Conservation (phyloP, 2,329 filamentous ascomycete genomes). For the Volutella citrinella region DNA sequence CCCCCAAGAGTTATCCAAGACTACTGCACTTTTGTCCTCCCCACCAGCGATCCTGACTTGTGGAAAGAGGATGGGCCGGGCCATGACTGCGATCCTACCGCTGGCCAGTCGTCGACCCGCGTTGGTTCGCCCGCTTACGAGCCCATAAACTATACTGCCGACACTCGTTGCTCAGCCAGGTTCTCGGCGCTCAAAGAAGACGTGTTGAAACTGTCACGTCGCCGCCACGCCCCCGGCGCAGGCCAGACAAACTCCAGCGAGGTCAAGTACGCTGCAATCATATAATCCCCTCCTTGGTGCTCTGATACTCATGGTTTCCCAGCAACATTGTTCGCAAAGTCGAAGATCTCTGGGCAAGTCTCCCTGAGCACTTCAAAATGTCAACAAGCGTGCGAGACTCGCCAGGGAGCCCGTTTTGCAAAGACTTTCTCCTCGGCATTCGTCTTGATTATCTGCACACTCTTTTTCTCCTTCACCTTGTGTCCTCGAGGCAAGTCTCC, state of each 20-base stretch:
- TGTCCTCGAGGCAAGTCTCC: constrained; percentile 2
- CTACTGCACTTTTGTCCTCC: too few relatives aligned
- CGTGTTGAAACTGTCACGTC: constrained; percentile 8
- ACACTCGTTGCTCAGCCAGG: constrained; percentile 10
- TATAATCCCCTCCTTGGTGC: too few relatives aligned
- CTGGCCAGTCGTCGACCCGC: too few relatives aligned
- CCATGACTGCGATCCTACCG: too few relatives aligned
- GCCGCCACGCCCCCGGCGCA: not conserved
- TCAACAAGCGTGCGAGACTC: constrained; percentile 8
- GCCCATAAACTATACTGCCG: constrained; percentile 11
- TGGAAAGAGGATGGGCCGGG: too few relatives aligned
- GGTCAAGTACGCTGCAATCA: not conserved
- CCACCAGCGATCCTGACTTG: too few relatives aligned
- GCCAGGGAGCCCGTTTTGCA: constrained; percentile 3
- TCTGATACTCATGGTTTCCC: not conserved
- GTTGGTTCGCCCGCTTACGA: too few relatives aligned
- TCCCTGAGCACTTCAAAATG: constrained; percentile 9
- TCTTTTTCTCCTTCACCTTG: constrained; percentile 7
- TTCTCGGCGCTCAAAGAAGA: constrained; percentile 16
- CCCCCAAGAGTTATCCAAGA: constrained; percentile 47
- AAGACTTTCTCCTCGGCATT: constrained; percentile 12
- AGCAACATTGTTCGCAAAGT: constrained; percentile 7
- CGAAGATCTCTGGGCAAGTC: constrained; percentile 11
- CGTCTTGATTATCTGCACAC: constrained; percentile 14
- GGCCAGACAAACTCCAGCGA: constrained; percentile 1